A percentile compares a stretch with the other conserved stretches of the same genome.
phyloP scores from a whole-genome alignment of 805 yeast species.

The Yarrowia yakushimensis region DNA sequence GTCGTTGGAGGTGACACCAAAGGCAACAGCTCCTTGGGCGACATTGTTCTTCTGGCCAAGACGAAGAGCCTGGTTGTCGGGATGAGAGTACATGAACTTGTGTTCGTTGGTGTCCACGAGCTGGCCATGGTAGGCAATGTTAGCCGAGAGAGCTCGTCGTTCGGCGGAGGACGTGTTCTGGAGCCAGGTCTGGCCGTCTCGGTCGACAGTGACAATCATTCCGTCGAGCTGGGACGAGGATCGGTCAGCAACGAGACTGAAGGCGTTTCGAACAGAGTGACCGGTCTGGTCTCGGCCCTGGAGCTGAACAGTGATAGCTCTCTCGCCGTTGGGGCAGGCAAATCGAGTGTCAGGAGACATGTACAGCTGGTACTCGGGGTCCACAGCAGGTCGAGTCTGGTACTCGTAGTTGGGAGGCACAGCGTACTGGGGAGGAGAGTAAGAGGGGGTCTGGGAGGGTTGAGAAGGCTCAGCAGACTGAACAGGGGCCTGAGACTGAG shows the following conservation, averaged over 20 bases:
- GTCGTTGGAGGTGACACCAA: slow-evolving; percentile 8
- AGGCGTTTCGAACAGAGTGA: slow-evolving; percentile 4
- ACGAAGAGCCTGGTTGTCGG: neutral
- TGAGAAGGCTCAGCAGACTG: too few relatives aligned
- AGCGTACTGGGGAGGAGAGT: neutral
- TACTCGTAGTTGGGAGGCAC: neutral
- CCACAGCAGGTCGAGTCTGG: neutral
- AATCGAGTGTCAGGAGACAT: slow-evolving; percentile 13
- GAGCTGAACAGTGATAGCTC: slow-evolving; percentile 7
- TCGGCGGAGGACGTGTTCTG: neutral
- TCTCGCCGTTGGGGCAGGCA: slow-evolving; percentile 13
- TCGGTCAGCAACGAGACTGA: neutral
- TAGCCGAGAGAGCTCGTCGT: slow-evolving; percentile 1
- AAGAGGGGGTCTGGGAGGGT: too few relatives aligned
- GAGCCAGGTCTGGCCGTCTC: slow-evolving; percentile 11
- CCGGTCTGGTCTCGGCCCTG: slow-evolving; percentile 21
- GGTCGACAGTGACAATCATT: neutral
- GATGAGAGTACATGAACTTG: slow-evolving; percentile 8
- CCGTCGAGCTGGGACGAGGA: slow-evolving; percentile 5
- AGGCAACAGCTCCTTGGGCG: neutral
- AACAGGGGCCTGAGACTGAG: too few relatives aligned
- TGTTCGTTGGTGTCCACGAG: slow-evolving; percentile 11
- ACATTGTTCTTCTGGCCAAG: neutral
- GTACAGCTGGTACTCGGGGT: slow-evolving; percentile 22
- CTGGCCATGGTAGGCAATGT: slow-evolving; percentile 15